Base-by-base conservation (phyloP, 208 protist genomes). In the Trypanosoma lewisi region DNA sequence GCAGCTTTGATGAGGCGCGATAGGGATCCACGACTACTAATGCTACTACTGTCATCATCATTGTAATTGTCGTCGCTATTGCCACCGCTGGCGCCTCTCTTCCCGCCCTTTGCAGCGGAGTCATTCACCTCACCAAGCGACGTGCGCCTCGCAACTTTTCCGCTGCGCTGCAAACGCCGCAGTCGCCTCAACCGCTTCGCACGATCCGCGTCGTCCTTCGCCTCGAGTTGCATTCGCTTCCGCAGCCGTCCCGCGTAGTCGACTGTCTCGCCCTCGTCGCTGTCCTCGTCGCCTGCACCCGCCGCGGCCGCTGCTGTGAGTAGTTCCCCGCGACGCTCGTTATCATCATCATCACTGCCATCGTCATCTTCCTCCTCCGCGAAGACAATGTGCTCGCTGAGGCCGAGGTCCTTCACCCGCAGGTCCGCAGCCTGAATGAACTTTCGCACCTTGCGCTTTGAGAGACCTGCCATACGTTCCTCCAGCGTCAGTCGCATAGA, bases 381-480 rank as follows among this genome's bases (percentile, higher is more conserved):
- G 54, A 87, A 90, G 59, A 90, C 70, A 48, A 80, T 82, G 51
- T 64, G 84, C 58, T 82, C 73, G 61, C 67, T 92, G 8, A 96
- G 75, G 17, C 81, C 78, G 11, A 96, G 64, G 50, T 96, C 89
- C 2, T 79, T 73, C 53, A 96, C 79, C 14, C 87, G 86, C 25
- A 96, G 61, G 51, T 96, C 87, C 4, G 87, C 75, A 11, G 68
- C 88, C 53, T 96, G 83, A 67, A 96, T 76, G 53, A 80, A 83
- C 58, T 80, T 83, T 0, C 83, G 73, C n/a, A 77, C 63, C 75
- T 93, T 96, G 34, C 78, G 77, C 70, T 93, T 96, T 14, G 89
- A 96, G 30, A 96, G 75, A 36, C 89, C 89, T 2, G 89, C 85
- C n/a, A 96, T 67, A 31, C 89, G 86, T 73, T 96, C 89, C 4